phyloP scores from a whole-genome alignment of 2,329 filamentous ascomycete species.

The Arthroderma sp. region DNA sequence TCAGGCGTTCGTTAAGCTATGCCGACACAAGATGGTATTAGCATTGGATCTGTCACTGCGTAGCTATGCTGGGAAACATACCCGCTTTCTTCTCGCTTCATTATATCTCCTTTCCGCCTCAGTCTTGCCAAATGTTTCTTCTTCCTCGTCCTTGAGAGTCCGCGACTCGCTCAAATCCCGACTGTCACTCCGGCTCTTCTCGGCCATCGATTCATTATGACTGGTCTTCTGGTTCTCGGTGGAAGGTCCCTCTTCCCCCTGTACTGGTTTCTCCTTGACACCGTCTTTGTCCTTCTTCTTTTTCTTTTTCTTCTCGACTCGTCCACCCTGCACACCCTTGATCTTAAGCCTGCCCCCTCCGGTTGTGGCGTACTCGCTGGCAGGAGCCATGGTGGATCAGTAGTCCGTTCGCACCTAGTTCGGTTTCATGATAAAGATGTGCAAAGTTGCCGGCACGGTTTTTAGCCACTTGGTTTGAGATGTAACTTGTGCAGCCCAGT shows the following conservation, averaged over 20 bases:
- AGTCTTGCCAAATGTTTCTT: constrained; percentile 50
- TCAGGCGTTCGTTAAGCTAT: constrained; percentile 67
- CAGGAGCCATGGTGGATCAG: constrained; percentile 5
- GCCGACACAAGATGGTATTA: not conserved
- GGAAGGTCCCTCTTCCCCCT: no score
- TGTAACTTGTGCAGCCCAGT: no score
- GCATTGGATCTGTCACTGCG: not conserved
- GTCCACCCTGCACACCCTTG: constrained; percentile 54
- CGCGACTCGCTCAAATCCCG: constrained; percentile 12
- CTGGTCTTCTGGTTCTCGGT: not conserved
- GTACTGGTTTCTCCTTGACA: no score
- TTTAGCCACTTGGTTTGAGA: no score
- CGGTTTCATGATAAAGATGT: no score
- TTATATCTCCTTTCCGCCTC: constrained; percentile 71
- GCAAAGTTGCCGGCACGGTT: no score
- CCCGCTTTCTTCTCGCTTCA: constrained; percentile 67
- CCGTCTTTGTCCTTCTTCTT: constrained; percentile 9
- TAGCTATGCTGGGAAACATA: constrained; percentile 31
- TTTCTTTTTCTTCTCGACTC: constrained; percentile 12
- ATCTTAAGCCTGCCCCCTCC: constrained; percentile 66
- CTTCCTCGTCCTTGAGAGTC: constrained; percentile 17
- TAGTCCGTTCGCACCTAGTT: no score
- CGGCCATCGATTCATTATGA: constrained; percentile 10
- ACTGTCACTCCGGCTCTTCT: constrained; percentile 8
- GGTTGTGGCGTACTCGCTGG: constrained; percentile 6